Evolutionary conservation across 148 eudicot genomes (phyloP), one percentile per base, ranked within the genome.

Genomic region (Camellia japonica): DNA sequence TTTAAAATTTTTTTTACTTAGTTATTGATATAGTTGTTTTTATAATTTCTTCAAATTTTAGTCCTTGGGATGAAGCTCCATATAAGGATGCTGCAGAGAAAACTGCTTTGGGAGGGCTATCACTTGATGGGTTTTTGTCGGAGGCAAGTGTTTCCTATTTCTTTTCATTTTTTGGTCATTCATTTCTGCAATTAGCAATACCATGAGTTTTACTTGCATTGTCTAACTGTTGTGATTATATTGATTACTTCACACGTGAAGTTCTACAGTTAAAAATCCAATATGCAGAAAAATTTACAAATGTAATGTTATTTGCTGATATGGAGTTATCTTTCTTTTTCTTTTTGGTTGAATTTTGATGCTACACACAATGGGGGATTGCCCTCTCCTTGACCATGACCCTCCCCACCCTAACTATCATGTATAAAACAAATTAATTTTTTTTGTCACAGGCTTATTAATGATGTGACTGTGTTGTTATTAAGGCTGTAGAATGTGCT

Each of bases 41-140:
- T 71, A 60, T 59, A 64, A 18, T 68, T 44, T 79, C 72, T 30
- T 67, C 80, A 68, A 41, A 74, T 41, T 47, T 86, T 79, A 93
- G 97, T 83, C 99, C 99, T 77, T 96, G 98, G 97, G 90, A 68
- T 84, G 92, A 90, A 81, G 87, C 91, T 82, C 98, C 97, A 74
- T 96, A 92, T 79, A 83, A 73, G 70, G 93, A 88, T 83, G 95
- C 99, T 65, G 95, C 93, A 30, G 92, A 89, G 79, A 89, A 86
- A 75, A 89, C 88, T 84, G 93, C 91, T 67, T 80, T 92, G 83
- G 98, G 97, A 49, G 91, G 97, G 60, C 72, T 93, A 16, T 72
- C 97, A 42, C 72, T 92, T 69, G 93, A 93, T 78, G 98, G 97
- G 6, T 96, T 96, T 86, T 84, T 96, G 55, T 92, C 98, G 3